A percentile compares a stretch with the other conserved stretches of the same genome.
phyloP scores from a whole-genome alignment of 495 filamentous ascomycete species.

The Cercophora scortea region DNA sequence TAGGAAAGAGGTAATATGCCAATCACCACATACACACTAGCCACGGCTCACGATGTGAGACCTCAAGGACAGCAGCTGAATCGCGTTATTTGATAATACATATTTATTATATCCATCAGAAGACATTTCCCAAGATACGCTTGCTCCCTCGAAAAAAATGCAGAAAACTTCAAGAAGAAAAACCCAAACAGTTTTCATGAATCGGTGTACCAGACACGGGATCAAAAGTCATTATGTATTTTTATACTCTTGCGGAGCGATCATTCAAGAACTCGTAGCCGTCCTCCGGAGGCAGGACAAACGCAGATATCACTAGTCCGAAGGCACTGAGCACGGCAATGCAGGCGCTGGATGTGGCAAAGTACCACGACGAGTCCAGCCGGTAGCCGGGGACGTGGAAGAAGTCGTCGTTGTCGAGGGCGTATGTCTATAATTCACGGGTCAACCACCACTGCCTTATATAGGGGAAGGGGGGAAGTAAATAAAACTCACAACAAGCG shows the following conservation, averaged over 20 bases:
- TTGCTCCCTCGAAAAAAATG: no score
- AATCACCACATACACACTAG: no score
- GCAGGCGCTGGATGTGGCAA: constrained; percentile 68
- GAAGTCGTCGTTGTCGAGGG: constrained; percentile 77
- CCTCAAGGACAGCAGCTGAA: no score
- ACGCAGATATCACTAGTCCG: constrained; percentile 54
- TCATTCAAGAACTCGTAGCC: constrained; percentile 56
- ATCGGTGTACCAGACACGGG: no score
- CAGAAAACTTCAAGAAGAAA: no score
- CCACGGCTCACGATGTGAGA: no score
- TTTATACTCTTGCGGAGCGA: neutral
- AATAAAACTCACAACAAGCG: constrained; percentile 60
- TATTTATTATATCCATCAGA: no score
- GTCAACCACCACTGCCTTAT: neutral
- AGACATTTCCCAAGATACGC: no score
- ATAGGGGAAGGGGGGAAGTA: constrained; percentile 13
- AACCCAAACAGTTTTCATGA: no score
- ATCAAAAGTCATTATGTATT: no score
- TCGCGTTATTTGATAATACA: no score
- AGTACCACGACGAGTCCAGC: constrained; percentile 67
- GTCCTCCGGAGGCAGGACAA: constrained; percentile 67
- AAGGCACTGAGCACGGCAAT: constrained; percentile 53
- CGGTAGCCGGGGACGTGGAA: constrained; percentile 78
- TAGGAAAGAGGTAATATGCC: no score
- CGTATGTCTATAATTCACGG: constrained; percentile 51